Percentiles rank a stretch among this genome's conserved stretches.
Conservation (phyloP, 352 stramenopile genomes). For the Sclerospora graminicola region DNA sequence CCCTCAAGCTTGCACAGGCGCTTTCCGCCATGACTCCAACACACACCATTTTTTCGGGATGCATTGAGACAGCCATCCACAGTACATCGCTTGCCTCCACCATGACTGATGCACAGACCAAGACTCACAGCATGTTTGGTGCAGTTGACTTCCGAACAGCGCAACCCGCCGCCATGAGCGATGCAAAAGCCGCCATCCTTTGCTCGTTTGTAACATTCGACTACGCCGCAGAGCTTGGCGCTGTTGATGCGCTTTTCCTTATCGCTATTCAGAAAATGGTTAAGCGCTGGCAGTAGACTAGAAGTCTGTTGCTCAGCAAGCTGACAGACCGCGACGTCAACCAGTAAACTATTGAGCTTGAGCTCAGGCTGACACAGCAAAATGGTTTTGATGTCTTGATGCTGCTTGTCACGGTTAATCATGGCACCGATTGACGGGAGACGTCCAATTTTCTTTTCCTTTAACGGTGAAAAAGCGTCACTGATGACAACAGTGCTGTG, state of each 20-base stretch:
- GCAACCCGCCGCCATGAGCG: conserved; percentile 62
- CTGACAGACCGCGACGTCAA: conserved; percentile 35
- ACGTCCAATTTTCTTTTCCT: no score
- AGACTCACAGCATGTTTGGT: conserved; percentile 75
- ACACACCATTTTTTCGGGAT: conserved; percentile 74
- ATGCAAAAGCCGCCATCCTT: conserved; percentile 79
- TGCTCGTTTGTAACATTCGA: conserved; percentile 64
- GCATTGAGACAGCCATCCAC: conserved; percentile 67
- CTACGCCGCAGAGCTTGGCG: conserved; percentile 70
- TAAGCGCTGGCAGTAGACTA: conserved; percentile 16
- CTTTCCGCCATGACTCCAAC: conserved; percentile 74
- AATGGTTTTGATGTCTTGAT: conserved; percentile 22
- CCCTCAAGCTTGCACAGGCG: conserved; percentile 67
- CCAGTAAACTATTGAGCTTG: conserved; percentile 37
- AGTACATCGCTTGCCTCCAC: conserved; percentile 69
- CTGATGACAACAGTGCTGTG: no score
- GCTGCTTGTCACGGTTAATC: no score
- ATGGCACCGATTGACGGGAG: no score
- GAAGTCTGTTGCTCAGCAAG: conserved; percentile 25
- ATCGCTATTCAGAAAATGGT: background rate
- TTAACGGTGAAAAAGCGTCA: no score
- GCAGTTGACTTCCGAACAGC: conserved; percentile 61
- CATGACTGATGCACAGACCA: conserved; percentile 79
- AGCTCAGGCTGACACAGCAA: conserved; percentile 17
- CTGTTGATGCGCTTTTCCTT: conserved; percentile 39